Base-by-base conservation (phyloP, 2,329 filamentous ascomycete genomes). In the Phaeosphaeriaceae sp. region DNA sequence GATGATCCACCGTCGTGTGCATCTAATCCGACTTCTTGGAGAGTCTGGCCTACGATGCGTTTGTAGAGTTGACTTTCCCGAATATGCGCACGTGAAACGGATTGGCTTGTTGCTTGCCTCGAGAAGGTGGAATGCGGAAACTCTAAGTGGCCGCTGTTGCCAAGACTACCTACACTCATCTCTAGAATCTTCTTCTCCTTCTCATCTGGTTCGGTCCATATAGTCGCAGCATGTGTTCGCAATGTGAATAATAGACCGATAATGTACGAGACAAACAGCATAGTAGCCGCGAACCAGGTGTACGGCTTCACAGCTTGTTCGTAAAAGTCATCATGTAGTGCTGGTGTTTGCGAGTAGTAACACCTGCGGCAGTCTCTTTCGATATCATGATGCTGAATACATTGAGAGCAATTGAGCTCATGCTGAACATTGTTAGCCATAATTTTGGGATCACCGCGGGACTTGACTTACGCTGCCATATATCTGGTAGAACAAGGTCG, bases 401-500 rank as follows among this genome's bases (percentile, higher is more conserved):
- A 87, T 49, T 79, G 73, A 54, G 79, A 84, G 68, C 94, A 99
- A 66, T 91, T 94, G 43, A 99, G 83, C 76, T 99, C 92, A 69
- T 99, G 94, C 84, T 87, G 69, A 11, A 12, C 45, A 33, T 17
- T 16, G 54, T 80, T 61, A 81, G 77, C 59, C 21, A 15, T 8
- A 21, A 34, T 40, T 6, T 16, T 8, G 11, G n/a, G 29, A 21
- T 13, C 9, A 32, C 7, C 30, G n/a, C n/a, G 3, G 26, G 12
- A 12, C 9, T 13, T 9, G 23, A 58, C 63, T 58, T 58, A 87
- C 84, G 40, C 92, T 96, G 61, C 94, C 95, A 73, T 97, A 97
- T 56, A 99, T 96, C 69, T 99, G 93, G 75, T 97, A 99, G 76
- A 99, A 99, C 12, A 99, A 78, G 0, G 94, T 99, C 2, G 94